Base-by-base conservation (phyloP, 2,329 filamentous ascomycete genomes). In the Zopfia rhizophila region DNA sequence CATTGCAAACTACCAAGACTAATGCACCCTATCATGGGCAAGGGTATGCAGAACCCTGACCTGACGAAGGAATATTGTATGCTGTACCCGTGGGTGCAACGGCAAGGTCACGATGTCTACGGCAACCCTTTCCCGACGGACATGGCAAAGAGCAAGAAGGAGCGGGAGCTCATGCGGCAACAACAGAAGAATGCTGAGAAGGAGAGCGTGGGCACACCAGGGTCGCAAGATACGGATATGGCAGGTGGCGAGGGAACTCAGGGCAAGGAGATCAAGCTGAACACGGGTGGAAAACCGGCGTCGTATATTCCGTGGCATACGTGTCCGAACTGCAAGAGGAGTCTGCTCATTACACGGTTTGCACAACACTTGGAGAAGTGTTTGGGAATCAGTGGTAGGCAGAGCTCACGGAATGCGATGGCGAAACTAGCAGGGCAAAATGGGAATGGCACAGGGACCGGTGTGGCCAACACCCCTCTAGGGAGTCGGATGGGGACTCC, bases 121-220 rank as follows among this genome's bases (percentile, higher is more conserved):
- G 89, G 88, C 38, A 90, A 91, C 71, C 89, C 87, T 19, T 92
- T 89, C 81, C 86, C 89, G 11, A 85, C 85, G 13, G 86, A 87
- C 16, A 82, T 87, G 49, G 88, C 88, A 49, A 89, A 89, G 77
- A 91, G 88, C 58, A 80, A 73, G 81, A 91, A 89, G 78, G 88
- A 86, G 68, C 85, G 86, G 75, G 83, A 85, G 68, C 62, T 74
- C 39, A 66, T 73, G 44, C 69, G 74, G 63, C 60, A 75, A 55
- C 66, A 74, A 60, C 62, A 74, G 50, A 72, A 71, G 55, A 65
- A 68, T 35, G 63, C 65, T 16, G 71, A 75, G 38, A 74, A 75
- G 49, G 74, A 74, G 53, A 72, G 66, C 32, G 70, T 75, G 14
- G 73, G 73, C 36, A 78, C 75, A 16, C 76, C 77, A 1, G 75